Base-by-base conservation (phyloP, 768 basidiomycete genomes). In the Pisolithus microcarpus region DNA sequence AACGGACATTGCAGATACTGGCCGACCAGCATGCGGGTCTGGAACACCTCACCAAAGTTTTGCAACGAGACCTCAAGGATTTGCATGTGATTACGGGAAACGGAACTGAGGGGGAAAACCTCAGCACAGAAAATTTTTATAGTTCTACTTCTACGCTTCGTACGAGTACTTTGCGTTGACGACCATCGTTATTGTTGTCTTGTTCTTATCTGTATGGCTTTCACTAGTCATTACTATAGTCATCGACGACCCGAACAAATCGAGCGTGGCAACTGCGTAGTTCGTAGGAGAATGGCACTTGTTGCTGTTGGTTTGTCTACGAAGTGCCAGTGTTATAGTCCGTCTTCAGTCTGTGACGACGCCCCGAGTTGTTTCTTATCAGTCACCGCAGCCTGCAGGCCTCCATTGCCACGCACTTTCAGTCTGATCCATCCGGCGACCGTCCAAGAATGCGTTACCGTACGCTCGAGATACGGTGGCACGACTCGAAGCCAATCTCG, bases 391-490 rank as follows among this genome's bases (percentile, higher is more conserved):
- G 30, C 15, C 24, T 26, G 13, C 19, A 3, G 38, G 42, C 40
- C 44, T 18, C 16, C 11, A 31, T 37, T 21, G 37, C 7, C 31
- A 34, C 40, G 23, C 37, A 23, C 23, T 30, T 38, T 47, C 23
- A 11, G 36, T 43, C 9, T 18, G 19, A 53, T 49, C 53, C 37
- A 23, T 45, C 39, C 3, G 24, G 34, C 50, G 57, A 54, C 54
- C 31, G 26, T 47, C 21, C 38, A 54, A 56, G 54, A 30, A 93
- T 93, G 90, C 84, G 89, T 54, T 89, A 87, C 66, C 80, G 87
- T 53, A 91, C 91, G 4, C 80, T 94, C 42, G 92, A 94, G 73
- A 96, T 96, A 63, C 80, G 93, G 56, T 96, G 92, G 92, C 92
- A 96, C 75, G 92, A 93, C 74, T 83, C 79, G 67, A 91, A 91